phyloP scores from a whole-genome alignment of 345 rosid species.

The Raphanus raphanistrum region DNA sequence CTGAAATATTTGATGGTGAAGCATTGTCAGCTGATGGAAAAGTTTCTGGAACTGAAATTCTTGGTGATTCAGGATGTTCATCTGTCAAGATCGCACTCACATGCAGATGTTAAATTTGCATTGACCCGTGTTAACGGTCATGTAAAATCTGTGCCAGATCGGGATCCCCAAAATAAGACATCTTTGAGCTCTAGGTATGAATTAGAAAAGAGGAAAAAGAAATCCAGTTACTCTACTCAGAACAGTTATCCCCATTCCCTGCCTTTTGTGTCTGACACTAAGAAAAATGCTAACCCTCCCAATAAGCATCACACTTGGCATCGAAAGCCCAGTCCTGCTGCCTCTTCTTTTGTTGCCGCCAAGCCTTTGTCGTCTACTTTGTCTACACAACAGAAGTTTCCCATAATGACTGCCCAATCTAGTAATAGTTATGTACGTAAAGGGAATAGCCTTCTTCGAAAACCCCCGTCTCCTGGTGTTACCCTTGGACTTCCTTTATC shows the following conservation, averaged over 20 bases:
- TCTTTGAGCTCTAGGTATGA: constrained; percentile 34
- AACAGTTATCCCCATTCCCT: constrained; percentile 44
- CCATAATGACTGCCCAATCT: constrained; percentile 38
- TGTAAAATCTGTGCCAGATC: constrained; percentile 37
- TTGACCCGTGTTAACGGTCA: constrained; percentile 36
- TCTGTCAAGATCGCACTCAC: constrained; percentile 35
- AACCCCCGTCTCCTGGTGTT: constrained; percentile 49
- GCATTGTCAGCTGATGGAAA: constrained; percentile 38
- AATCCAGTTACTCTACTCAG: constrained; percentile 41
- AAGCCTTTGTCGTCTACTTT: constrained; percentile 44
- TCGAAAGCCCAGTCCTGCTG: constrained; percentile 47
- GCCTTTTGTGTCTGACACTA: constrained; percentile 46
- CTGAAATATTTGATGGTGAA: constrained; percentile 32
- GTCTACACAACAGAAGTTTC: constrained; percentile 46
- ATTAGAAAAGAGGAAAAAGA: constrained; percentile 47
- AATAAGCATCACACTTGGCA: constrained; percentile 78
- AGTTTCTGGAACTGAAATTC: constrained; percentile 27
- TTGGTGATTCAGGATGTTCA: constrained; percentile 36
- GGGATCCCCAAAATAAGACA: constrained; percentile 36
- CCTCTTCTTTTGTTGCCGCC: constrained; percentile 40
- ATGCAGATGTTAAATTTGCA: constrained; percentile 34
- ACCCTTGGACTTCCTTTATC: constrained; percentile 46
- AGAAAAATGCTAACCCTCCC: constrained; percentile 50
- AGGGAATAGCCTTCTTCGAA: constrained; percentile 93
- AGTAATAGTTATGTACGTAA: constrained; percentile 69